Percentiles rank a stretch among this genome's conserved stretches.
Evolutionary conservation across 192 early-diverging fungal genomes (phyloP).

Genomic region (Rhizoclosmatium globosum): DNA sequence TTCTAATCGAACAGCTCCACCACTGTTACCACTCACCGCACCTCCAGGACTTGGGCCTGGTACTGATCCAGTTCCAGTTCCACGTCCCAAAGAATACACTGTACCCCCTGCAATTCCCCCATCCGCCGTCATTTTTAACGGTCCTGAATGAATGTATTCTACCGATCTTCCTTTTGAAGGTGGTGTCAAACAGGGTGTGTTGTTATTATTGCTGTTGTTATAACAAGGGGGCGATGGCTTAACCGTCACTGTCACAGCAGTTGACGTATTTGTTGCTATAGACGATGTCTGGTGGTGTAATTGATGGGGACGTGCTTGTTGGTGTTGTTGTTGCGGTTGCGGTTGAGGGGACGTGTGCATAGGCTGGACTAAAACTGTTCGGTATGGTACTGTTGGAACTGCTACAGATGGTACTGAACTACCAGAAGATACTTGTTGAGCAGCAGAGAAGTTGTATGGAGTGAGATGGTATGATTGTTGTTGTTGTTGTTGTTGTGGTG

Average conservation of each 20-base stretch:
- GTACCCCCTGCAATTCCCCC: too few species aligned
- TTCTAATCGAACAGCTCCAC: background rate
- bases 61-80: background rate
- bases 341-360: background rate
- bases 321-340: background rate
- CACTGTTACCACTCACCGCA: background rate
- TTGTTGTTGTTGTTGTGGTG: background rate
- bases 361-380: too few species aligned
- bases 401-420: background rate
- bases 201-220: background rate
- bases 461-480: slow-evolving; percentile 4
- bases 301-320: too few species aligned
- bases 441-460: background rate
- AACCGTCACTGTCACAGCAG: too few species aligned
- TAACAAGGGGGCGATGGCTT: background rate
- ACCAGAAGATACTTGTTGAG: slow-evolving; percentile 11
- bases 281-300: too few species aligned
- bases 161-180: background rate
- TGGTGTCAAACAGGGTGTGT: background rate
- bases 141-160: background rate
- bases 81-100: too few species aligned
- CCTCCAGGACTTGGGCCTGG: too few species aligned
- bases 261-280: too few species aligned
- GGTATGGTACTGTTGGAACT: too few species aligned
- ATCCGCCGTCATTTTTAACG: background rate